Evolutionary conservation across 1,284 basidiomycete genomes (phyloP).

Genomic region (Prillingera fragicola): DNA sequence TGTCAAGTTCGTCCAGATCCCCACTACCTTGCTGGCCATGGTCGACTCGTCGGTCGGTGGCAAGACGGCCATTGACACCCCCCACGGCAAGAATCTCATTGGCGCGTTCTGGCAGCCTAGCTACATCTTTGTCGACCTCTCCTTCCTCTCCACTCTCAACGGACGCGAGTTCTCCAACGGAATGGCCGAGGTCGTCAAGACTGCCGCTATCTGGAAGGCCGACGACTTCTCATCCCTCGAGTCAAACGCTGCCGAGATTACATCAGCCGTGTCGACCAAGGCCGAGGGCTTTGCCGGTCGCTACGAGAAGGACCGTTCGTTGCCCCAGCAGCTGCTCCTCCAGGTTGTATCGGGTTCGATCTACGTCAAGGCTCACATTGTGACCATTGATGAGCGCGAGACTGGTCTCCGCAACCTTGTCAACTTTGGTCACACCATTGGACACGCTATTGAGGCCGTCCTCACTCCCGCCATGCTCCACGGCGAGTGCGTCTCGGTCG

Average conservation of each 20-base stretch:
- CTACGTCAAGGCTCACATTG: constrained; percentile 88
- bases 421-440: constrained; percentile 95
- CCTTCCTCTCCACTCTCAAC: constrained; percentile 90
- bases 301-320: constrained; percentile 61
- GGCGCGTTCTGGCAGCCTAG: constrained; percentile 98
- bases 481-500: constrained; percentile 86
- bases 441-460: constrained; percentile 91
- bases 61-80: constrained; percentile 97
- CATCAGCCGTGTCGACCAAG: constrained; percentile 63
- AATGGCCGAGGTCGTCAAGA: constrained; percentile 99
- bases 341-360: constrained; percentile 81
- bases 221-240: constrained; percentile 79
- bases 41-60: constrained; percentile 97
- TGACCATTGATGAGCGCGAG: constrained; percentile 90
- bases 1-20: constrained; percentile 90
- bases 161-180: constrained; percentile 92
- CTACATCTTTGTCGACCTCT: constrained; percentile 95
- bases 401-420: constrained; percentile 92
- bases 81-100: constrained; percentile 93
- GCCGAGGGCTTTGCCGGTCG: constrained; percentile 59
- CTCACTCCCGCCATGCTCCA: constrained; percentile 85
- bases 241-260: constrained; percentile 73
- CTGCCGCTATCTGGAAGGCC: constrained; percentile 93
- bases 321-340: constrained; percentile 61
- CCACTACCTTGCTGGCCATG: constrained; percentile 95